Base-by-base conservation (phyloP, 2,329 filamentous ascomycete species). In the Claviceps capensis region DNA sequence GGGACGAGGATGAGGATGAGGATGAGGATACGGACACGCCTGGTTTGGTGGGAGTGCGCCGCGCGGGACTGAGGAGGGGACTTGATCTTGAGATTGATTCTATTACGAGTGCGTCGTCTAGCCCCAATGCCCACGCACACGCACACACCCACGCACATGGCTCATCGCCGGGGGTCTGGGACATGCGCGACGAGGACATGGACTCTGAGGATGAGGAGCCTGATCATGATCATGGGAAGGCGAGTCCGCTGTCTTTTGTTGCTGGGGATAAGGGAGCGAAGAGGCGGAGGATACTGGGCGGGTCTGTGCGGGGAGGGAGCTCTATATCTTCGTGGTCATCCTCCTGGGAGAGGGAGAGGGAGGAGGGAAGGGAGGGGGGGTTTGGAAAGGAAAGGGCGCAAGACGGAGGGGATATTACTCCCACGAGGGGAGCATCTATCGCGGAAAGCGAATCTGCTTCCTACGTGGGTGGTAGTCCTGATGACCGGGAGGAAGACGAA, bases 281-380 rank as follows among this genome's bases (percentile, higher is more conserved):
- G 52, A 48, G 56, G 42, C 51, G 52, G 44, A 56, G 40, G 38
- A 36, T 52, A 16, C 43, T 48, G 9, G 51, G 48, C 11, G 60
- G 63, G 19, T 67, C 62, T 4, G 67, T 62, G 3, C 62, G 62
- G 2, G 53, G 50, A 23, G 55, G 51, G 9, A 54, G 54, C 16
- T 57, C 53, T 6, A 56, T 19, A 54, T 37, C 54, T 53, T 19
- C 16, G 19, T 26, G 13, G 17, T 34, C 30, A 34, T 34, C 30
- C 9, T 34, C 30, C 9, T 34, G 30, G 30, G 30, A 34, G 30
- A 34, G 9, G 9, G 30, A 34, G 30, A 4, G 8, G 9, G 30
- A 30, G 7, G 17, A 19, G 17, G 17, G 17, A 19, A 9, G 8
- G 26, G 26, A 30, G 8, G 2, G 8, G 26, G 26, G 8, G 30